Base-by-base conservation (phyloP, 345 rosid genomes). In the Noccaea caerulescens region DNA sequence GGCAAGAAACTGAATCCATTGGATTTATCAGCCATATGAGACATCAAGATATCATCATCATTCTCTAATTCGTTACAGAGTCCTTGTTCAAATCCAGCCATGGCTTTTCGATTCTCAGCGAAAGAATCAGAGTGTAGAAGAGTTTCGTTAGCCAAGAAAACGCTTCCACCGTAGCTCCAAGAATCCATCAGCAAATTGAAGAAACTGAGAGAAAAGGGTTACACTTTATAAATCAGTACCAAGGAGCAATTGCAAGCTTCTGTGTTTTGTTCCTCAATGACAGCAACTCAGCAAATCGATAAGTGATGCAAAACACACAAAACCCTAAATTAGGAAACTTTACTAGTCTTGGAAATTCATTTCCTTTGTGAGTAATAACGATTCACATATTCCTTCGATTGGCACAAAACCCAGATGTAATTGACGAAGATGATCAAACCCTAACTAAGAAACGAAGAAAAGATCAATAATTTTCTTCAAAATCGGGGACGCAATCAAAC, bases 121-220 rank as follows among this genome's bases (percentile, higher is more conserved):
- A 67, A 72, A 36, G 81, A 54, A 73, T 82, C 85, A 69, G 66
- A 69, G 18, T 85, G 76, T 4, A 73, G 58, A 69, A 82, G 79
- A n/a, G 81, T 39, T 73, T 64, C 87, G 58, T 74, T 82, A 2
- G 80, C 39, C 61, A 82, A 76, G 62, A 69, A 33, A 74, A 66
- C 38, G 61, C 71, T 75, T 66, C 74, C 81, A n/a, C 81, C 86
- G 66, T 70, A 81, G 64, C 77, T 77, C 91, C 91, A 86, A 47
- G 82, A 78, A 59, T 86, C 91, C 88, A 84, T 84, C 52, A 51
- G 43, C 59, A 61, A 41, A 59, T 56, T 13, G 23, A 72, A 36
- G 13, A 72, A 36, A 50, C 60, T 47, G 56, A 59, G 27, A 66
- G 10, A 46, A 37, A 72, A 37, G 49, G 18, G 5, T 20, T 0